These are phyloP conservation scores for Aspergillus arachidicola DNA, from an alignment of 2,329 filamentous ascomycete genomes.

Conservation along the genomic window DNA sequence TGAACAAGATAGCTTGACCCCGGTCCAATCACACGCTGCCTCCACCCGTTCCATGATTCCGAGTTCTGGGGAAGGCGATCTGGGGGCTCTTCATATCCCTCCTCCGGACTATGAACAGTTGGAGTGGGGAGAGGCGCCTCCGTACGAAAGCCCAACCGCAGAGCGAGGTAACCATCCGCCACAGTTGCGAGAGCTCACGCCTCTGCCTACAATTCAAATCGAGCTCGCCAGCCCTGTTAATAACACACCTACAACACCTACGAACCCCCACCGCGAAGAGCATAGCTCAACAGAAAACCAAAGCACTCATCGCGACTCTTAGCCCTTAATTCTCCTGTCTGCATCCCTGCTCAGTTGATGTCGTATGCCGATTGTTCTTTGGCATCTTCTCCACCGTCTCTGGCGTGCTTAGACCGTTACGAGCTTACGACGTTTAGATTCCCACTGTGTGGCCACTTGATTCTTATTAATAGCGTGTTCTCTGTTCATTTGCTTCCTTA, in stretches of 20 bases:
- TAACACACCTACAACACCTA: conserved; percentile 29
- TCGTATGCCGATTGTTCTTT: not conserved
- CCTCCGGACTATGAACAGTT: conserved; percentile 47
- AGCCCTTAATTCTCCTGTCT: not conserved
- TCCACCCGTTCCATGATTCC: conserved; percentile 27
- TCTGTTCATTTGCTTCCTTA: conserved; percentile 7
- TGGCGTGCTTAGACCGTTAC: not conserved
- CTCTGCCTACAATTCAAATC: conserved; percentile 36
- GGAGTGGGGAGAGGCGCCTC: conserved; percentile 48
- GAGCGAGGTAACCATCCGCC: conserved; percentile 21
- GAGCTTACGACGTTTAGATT: conserved; percentile 6
- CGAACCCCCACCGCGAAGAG: conserved; percentile 16
- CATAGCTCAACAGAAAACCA: not conserved
- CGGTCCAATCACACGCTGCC: conserved; percentile 31
- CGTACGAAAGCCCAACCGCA: conserved; percentile 36
- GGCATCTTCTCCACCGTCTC: not conserved
- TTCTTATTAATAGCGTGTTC: conserved; percentile 3
- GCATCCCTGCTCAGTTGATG: not conserved
- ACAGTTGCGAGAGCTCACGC: conserved; percentile 22
- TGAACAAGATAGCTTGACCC: conserved; percentile 31
- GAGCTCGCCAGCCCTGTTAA: conserved; percentile 32
- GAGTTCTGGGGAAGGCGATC: conserved; percentile 37
- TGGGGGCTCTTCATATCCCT: conserved; percentile 39
- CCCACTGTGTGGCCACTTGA: not conserved
- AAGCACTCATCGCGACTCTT: not conserved